Evolutionary conservation across 2,329 filamentous ascomycete species (phyloP).

Genomic region (Zasmidium angulare): DNA sequence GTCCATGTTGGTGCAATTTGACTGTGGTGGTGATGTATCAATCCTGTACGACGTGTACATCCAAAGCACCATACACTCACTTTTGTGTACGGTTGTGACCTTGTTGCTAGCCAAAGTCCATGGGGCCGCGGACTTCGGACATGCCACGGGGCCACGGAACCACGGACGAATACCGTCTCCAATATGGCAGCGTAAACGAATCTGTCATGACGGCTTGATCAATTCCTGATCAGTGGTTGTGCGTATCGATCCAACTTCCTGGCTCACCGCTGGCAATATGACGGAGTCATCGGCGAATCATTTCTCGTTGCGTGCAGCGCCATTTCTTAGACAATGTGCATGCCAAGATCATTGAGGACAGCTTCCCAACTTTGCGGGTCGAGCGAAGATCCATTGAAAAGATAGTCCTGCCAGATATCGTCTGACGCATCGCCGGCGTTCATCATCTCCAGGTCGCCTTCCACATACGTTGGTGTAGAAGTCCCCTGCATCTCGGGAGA

Average conservation of each 20-base stretch:
- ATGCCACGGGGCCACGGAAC: background rate
- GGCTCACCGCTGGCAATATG: too few species aligned
- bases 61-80: too few species aligned
- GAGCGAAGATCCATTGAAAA: slow-evolving; percentile 19
- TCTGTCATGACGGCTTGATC: too few species aligned
- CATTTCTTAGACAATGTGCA: slow-evolving; percentile 10
- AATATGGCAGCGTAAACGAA: background rate
- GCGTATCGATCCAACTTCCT: too few species aligned
- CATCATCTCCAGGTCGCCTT: background rate
- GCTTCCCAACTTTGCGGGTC: slow-evolving; percentile 24
- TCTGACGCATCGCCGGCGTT: slow-evolving; percentile 14
- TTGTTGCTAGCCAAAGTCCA: background rate
- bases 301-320: too few species aligned
- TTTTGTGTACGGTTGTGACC: background rate
- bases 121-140: background rate
- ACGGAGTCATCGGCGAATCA: too few species aligned
- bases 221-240: too few species aligned
- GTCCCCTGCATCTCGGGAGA: background rate
- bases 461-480: background rate
- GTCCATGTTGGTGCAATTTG: background rate
- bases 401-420: slow-evolving; percentile 28
- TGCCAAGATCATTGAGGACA: slow-evolving; percentile 24
- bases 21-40: background rate
- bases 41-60: background rate
- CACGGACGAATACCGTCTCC: background rate